These are phyloP conservation scores for Populus simonii DNA, from an alignment of 345 rosid genomes.

Conservation along the genomic window DNA sequence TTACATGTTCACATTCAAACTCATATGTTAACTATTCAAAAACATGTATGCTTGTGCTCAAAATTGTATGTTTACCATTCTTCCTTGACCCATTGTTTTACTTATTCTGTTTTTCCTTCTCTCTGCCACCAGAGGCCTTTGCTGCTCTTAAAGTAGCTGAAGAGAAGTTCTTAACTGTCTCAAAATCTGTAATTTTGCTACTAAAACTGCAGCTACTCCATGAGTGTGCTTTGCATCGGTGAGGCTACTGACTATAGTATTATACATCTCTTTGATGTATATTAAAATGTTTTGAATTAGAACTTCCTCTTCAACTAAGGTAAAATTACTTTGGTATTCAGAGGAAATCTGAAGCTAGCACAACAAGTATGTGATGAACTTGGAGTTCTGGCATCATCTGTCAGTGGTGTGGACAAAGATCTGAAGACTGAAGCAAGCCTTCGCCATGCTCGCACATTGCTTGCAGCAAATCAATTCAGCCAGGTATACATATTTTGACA, in stretches of 20 bases:
- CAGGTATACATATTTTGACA: slow-evolving; percentile 49
- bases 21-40: background rate
- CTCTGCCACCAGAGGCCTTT: slow-evolving; percentile 62
- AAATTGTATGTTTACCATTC: background rate
- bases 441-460: slow-evolving; percentile 87
- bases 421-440: slow-evolving; percentile 86
- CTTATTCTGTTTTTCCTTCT: slow-evolving; percentile 11
- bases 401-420: slow-evolving; percentile 83
- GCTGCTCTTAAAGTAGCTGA: slow-evolving; percentile 79
- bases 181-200: slow-evolving; percentile 71
- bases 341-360: slow-evolving; percentile 86
- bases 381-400: slow-evolving; percentile 74
- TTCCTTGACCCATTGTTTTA: background rate
- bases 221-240: slow-evolving; percentile 88
- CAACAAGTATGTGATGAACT: slow-evolving; percentile 83
- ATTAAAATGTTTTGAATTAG: slow-evolving; percentile 1
- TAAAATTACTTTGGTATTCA: slow-evolving; percentile 21
- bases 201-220: slow-evolving; percentile 91
- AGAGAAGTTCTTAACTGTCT: slow-evolving; percentile 67
- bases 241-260: slow-evolving; percentile 20
- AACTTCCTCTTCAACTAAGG: slow-evolving; percentile 7
- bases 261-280: slow-evolving; percentile 5
- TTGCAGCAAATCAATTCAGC: slow-evolving; percentile 87
- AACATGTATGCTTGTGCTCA: background rate
- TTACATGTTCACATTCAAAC: too few relatives aligned